phyloP scores from a whole-genome alignment of 345 rosid genomes.

The Arabis alpina region DNA sequence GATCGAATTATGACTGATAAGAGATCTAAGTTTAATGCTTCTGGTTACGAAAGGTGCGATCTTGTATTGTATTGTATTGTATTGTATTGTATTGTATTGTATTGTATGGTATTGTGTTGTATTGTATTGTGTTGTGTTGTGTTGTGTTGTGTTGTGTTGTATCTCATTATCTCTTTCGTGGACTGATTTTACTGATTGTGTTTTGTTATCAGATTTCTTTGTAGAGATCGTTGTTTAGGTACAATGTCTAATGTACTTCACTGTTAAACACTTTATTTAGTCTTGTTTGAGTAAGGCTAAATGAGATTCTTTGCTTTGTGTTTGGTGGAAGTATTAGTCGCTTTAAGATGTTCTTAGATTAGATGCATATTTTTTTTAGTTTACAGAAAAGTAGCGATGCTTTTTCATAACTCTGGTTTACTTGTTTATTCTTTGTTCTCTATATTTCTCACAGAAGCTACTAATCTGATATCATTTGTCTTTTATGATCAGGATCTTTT shows the following conservation, averaged over 20 bases:
- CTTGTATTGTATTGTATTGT: too few relatives aligned
- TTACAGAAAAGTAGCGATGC: conserved; percentile 34
- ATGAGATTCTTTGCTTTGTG: conserved; percentile 42
- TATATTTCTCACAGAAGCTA: conserved; percentile 7
- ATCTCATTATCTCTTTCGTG: too few relatives aligned
- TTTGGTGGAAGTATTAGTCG: conserved; percentile 18
- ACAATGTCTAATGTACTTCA: neutral
- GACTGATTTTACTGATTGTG: conserved; percentile 24
- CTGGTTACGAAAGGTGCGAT: neutral
- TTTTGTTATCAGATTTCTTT: too few relatives aligned
- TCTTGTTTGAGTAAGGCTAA: conserved; percentile 30
- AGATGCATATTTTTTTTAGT: neutral
- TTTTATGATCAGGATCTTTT: conserved; percentile 27
- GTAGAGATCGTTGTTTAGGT: conserved; percentile 2
- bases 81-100: too few relatives aligned
- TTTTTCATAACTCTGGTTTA: conserved; percentile 30
- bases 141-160: too few relatives aligned
- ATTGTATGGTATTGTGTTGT: too few relatives aligned
- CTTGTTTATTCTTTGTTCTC: conserved; percentile 21
- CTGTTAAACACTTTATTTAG: neutral
- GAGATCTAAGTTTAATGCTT: conserved; percentile 17
- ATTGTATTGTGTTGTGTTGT: too few relatives aligned
- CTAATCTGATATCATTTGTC: neutral
- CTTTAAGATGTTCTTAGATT: conserved; percentile 19
- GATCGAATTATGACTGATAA: conserved; percentile 13